These are phyloP conservation scores for Daldinia childiae DNA, from an alignment of 495 filamentous ascomycete genomes.

Conservation along the genomic window DNA sequence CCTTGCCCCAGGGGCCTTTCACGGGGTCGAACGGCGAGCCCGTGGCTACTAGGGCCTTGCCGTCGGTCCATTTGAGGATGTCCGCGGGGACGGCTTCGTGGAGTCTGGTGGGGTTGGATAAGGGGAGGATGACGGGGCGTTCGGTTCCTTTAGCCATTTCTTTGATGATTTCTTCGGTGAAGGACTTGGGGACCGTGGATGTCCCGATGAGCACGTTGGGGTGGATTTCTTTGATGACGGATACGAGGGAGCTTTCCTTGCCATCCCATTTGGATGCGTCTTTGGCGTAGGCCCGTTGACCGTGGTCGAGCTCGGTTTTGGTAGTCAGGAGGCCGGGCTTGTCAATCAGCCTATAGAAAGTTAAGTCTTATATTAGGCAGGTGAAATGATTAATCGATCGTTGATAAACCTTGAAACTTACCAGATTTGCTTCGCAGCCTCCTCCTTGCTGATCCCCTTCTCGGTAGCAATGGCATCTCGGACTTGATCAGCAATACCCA, in stretches of 20 bases:
- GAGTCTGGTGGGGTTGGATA: slow-evolving; percentile 85
- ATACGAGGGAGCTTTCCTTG: slow-evolving; percentile 66
- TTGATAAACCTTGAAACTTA: too few relatives aligned
- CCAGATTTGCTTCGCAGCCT: slow-evolving; percentile 87
- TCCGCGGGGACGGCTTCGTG: slow-evolving; percentile 87
- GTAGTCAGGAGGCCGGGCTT: slow-evolving; percentile 80
- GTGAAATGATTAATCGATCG: too few relatives aligned
- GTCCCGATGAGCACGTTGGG: slow-evolving; percentile 87
- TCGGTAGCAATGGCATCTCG: slow-evolving; percentile 78
- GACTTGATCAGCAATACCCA: slow-evolving; percentile 87
- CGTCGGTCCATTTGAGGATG: slow-evolving; percentile 79
- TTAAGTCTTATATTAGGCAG: too few relatives aligned
- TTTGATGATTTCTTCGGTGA: slow-evolving; percentile 75
- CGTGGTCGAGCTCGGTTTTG: slow-evolving; percentile 65
- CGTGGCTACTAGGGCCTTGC: slow-evolving; percentile 82
- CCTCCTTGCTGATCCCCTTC: slow-evolving; percentile 70
- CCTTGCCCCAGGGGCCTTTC: slow-evolving; percentile 61
- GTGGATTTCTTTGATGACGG: slow-evolving; percentile 74
- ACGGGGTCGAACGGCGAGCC: slow-evolving; percentile 87
- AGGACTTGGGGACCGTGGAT: slow-evolving; percentile 81
- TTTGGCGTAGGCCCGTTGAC: slow-evolving; percentile 73
- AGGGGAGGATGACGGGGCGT: slow-evolving; percentile 81
- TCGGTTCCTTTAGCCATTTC: slow-evolving; percentile 84
- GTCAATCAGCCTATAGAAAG: slow-evolving; percentile 85
- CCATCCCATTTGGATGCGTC: slow-evolving; percentile 70